Conservation (phyloP, 2,329 filamentous ascomycete genomes). For the Ophiostoma tasmaniense region DNA sequence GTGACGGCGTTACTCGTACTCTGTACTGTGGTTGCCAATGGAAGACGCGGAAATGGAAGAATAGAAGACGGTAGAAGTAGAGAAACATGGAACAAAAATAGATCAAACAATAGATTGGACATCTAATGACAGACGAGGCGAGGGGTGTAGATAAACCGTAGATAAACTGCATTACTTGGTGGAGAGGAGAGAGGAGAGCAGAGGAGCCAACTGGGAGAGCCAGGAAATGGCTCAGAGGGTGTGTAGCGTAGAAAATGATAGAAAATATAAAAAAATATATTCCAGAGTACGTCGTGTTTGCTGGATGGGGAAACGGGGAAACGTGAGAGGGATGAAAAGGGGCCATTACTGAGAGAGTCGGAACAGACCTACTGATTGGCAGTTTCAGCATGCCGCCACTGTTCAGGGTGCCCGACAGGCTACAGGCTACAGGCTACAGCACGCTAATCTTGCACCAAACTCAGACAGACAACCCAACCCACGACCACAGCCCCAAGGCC, state of each 20-base stretch:
- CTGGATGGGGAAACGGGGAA: neutral
- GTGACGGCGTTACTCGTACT: neutral
- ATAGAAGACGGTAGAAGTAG: neutral
- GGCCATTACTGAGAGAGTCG: no score
- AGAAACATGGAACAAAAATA: neutral
- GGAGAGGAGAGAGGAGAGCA: no score
- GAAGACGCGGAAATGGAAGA: constrained; percentile 1
- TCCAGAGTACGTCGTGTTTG: neutral
- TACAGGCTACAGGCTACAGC: neutral
- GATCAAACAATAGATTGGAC: no score
- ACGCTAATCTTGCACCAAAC: neutral
- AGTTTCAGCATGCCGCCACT: constrained; percentile 15
- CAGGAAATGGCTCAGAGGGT: neutral
- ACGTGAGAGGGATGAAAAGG: neutral
- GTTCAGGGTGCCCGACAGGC: no score
- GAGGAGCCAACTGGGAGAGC: neutral
- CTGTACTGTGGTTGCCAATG: neutral
- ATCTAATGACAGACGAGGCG: no score
- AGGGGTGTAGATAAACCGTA: no score
- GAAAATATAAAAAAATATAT: neutral
- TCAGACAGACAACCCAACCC: neutral
- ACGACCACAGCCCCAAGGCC: no score
- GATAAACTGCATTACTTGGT: no score
- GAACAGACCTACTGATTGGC: no score
- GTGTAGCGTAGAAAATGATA: neutral